A percentile compares a stretch with the other conserved stretches of the same genome.
These are phyloP conservation scores for Zygoascus bituminiphila DNA, from an alignment of 805 yeast species.

Conservation along the genomic window DNA sequence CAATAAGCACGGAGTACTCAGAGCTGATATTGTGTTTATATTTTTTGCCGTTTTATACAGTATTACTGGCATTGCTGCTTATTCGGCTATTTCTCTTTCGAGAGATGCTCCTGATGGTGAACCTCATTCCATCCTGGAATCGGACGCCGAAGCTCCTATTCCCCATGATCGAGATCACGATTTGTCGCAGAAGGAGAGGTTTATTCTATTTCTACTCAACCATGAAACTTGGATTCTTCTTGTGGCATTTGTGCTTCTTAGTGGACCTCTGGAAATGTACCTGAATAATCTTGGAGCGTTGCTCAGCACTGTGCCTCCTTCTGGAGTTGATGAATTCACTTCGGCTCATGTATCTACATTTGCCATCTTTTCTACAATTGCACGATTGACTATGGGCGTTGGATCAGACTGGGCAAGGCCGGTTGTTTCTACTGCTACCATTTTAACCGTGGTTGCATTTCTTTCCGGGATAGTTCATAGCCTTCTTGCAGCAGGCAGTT, in stretches of 20 bases:
- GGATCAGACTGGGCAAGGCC: conserved; percentile 51
- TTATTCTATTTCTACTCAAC: conserved; percentile 37
- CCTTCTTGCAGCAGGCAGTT: conserved; percentile 21
- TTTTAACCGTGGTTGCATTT: conserved; percentile 26
- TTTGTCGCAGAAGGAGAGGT: conserved; percentile 21
- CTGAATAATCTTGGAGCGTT: conserved; percentile 77
- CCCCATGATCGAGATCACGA: conserved; percentile 9
- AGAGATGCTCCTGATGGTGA: conserved; percentile 20
- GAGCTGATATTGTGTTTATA: conserved; percentile 14
- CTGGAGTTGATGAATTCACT: conserved; percentile 19
- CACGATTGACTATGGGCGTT: conserved; percentile 61
- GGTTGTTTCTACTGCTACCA: conserved; percentile 22
- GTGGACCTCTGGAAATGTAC: conserved; percentile 83
- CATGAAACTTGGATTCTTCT: conserved; percentile 57
- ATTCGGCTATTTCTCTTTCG: conserved; percentile 11
- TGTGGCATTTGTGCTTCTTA: conserved; percentile 50
- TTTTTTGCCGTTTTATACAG: conserved; percentile 20
- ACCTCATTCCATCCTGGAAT: conserved; percentile 11
- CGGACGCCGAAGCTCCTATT: conserved; percentile 23
- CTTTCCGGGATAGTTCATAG: conserved; percentile 34
- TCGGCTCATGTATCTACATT: conserved; percentile 43
- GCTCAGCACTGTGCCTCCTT: conserved; percentile 34
- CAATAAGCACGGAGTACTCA: conserved; percentile 14
- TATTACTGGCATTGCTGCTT: conserved; percentile 20
- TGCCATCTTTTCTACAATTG: conserved; percentile 59